These are phyloP conservation scores for Brassica nigra DNA, from an alignment of 345 rosid species.

Conservation along the genomic window DNA sequence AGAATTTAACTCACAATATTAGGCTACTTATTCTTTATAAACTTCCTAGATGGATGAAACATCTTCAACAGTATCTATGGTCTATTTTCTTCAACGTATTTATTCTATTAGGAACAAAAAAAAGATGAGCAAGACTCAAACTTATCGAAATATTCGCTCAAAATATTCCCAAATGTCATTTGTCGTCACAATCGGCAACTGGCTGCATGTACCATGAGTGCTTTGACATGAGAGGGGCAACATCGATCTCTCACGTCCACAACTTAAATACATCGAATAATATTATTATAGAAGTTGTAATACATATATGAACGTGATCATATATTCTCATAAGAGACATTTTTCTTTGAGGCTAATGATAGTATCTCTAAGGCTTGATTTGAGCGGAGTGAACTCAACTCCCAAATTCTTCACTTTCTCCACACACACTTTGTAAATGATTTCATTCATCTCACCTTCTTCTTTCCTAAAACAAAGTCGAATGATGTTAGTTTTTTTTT, in stretches of 20 bases:
- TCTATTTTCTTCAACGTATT: not conserved
- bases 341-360: conserved; percentile 29
- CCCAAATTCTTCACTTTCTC: conserved; percentile 37
- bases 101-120: too few relatives aligned
- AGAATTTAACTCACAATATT: not conserved
- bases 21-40: not conserved
- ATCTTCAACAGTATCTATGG: not conserved
- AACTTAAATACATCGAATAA: not conserved
- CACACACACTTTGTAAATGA: not conserved
- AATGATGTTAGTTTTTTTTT: not conserved
- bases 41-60: not conserved
- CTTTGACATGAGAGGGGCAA: too few relatives aligned
- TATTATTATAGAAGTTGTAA: not conserved
- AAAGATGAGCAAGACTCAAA: too few relatives aligned
- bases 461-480: conserved; percentile 7
- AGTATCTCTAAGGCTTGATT: conserved; percentile 25
- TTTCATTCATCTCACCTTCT: not conserved
- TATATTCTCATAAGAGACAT: not conserved
- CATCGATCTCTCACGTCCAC: not conserved
- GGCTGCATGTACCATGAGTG: too few relatives aligned
- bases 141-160: not conserved
- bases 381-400: conserved; percentile 12
- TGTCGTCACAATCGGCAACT: not conserved
- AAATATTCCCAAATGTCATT: too few relatives aligned
- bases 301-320: not conserved